Conservation (phyloP, 2,329 filamentous ascomycete genomes). For the Sarocladium strictum region DNA sequence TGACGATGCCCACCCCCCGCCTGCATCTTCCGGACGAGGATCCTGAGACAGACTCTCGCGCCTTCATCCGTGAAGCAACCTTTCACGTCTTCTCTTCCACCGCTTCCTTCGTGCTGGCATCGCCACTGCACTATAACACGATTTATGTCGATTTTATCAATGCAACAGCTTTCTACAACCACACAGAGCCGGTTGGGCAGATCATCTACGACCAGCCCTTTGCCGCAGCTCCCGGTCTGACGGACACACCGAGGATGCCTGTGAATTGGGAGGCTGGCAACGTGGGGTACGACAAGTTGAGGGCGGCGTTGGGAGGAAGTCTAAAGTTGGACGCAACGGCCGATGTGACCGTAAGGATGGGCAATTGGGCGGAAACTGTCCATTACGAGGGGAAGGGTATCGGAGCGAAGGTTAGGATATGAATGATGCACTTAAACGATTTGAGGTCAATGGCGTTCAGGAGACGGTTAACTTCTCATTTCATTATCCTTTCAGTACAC, state of each 20-base stretch:
- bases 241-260: conserved; percentile 68
- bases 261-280: conserved; percentile 73
- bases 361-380: conserved; percentile 66
- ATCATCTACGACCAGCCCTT: conserved; percentile 74
- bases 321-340: conserved; percentile 76
- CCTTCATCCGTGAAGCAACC: conserved; percentile 77
- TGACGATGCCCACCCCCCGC: conserved; percentile 67
- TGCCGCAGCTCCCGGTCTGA: conserved; percentile 67
- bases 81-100: conserved; percentile 85
- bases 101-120: conserved; percentile 76
- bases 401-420: conserved; percentile 48
- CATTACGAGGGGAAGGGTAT: conserved; percentile 67
- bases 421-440: conserved; percentile 8
- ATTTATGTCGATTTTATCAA: conserved; percentile 75
- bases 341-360: conserved; percentile 67
- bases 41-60: conserved; percentile 36
- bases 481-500: neutral
- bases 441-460: neutral
- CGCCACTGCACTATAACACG: conserved; percentile 67
- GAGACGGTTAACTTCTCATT: neutral
- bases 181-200: conserved; percentile 67
- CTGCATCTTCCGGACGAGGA: conserved; percentile 51
- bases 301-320: conserved; percentile 71
- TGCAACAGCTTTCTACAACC: conserved; percentile 80
- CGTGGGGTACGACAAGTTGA: conserved; percentile 78